These are phyloP conservation scores for Plasmodium sp. DNA, from an alignment of 169 alveolate species.

Conservation along the genomic window DNA sequence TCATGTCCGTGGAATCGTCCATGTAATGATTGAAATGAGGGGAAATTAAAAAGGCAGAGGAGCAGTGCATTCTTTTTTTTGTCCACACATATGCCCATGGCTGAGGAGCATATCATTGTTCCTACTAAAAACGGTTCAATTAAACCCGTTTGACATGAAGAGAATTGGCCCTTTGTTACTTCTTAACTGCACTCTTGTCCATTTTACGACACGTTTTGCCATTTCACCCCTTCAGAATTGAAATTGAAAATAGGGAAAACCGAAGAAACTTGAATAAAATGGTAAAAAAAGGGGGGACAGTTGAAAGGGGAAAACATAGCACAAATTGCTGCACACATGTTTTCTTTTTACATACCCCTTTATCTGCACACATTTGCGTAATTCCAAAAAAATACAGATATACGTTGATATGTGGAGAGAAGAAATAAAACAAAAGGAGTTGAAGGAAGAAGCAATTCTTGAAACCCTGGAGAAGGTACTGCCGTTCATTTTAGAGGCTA, in stretches of 20 bases:
- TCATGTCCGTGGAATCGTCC: constrained; percentile 68
- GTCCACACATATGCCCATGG: not conserved
- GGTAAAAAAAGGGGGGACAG: constrained; percentile 9
- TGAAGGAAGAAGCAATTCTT: constrained; percentile 42
- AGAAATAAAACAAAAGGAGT: constrained; percentile 45
- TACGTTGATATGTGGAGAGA: constrained; percentile 65
- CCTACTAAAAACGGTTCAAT: not conserved
- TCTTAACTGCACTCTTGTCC: not conserved
- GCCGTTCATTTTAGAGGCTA: not conserved
- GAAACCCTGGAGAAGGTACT: constrained; percentile 69
- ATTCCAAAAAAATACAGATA: constrained; percentile 23
- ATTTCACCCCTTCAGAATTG: constrained; percentile 28
- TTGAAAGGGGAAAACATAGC: not conserved
- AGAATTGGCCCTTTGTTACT: not conserved
- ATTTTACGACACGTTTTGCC: not conserved
- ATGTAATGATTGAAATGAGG: constrained; percentile 37
- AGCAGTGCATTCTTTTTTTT: not conserved
- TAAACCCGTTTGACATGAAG: not conserved
- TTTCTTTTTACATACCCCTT: not conserved
- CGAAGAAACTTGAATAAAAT: constrained; percentile 48
- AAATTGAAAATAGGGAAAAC: constrained; percentile 67
- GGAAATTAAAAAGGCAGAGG: not conserved
- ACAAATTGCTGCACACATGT: not conserved
- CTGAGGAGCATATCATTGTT: not conserved
- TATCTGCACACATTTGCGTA: not conserved